Evolutionary conservation across 2,329 filamentous ascomycete genomes (phyloP), one percentile per base, ranked within the genome.

Genomic region (Penicillium sp.): DNA sequence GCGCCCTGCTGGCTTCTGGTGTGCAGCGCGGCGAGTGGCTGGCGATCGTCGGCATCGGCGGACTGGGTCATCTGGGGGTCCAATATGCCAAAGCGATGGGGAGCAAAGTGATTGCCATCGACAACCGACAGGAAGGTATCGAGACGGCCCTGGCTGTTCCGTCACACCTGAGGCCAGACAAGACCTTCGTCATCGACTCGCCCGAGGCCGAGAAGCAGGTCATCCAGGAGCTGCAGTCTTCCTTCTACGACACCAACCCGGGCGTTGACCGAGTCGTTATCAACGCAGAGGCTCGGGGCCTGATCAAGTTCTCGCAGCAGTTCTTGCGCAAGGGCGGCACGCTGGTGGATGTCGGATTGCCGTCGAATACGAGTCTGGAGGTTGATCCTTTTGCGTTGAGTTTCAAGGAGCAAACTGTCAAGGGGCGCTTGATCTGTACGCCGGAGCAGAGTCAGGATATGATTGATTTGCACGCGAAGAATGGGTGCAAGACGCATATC

Each of bases 51-150:
- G 58, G 58, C 5, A 37, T 42, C 21, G 60, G 59, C 13, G 60
- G 60, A 10, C 48, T 63, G 1, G 60, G 60, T 2, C 57, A 61
- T 32, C 49, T 63, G 15, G 56, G 49, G 2, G 51, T 60, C 4
- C 60, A 63, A 36, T 62, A 72, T 46, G 58, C 58, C 3, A 60
- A 57, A 38, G 54, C 56, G 0, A 50, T 62, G 50, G 57, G 49
- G 0, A 26, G 23, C 3, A 37, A 43, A 6, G 45, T 52, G 1
- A 41, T 52, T 10, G 51, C 42, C 3, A 51, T 53, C 26, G 51
- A 54, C 16, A 50, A 31, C 31, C 31, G 20, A 25, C 36, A 36
- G 26, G 37, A 32, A 19, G 33, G 23, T 8, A 37, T 30, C 5
- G 39, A 39, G 14, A 36, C 40, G 10, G 40, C 36, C 7, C n/a